Evolutionary conservation across 306 rosid genomes (phyloP).

Genomic region (Oemleria cerasiformis): DNA sequence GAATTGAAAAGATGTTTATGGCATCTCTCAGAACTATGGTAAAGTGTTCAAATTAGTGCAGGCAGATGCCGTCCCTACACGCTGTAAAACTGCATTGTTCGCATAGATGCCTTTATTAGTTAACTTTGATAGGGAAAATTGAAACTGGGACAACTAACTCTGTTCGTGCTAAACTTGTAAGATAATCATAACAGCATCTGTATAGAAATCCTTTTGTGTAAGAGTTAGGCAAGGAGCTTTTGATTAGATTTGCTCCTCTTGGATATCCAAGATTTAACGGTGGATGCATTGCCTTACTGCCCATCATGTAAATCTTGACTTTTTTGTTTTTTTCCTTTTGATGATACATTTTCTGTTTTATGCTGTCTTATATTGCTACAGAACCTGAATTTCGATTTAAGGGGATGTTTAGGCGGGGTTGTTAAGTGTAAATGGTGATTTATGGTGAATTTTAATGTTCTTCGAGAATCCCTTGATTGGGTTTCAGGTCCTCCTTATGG

Average conservation of each 20-base stretch:
- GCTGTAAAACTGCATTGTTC: neutral
- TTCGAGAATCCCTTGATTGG: neutral
- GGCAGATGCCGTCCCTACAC: neutral
- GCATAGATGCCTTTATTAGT: neutral
- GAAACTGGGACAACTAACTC: neutral
- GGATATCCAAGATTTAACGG: neutral
- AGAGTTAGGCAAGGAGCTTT: neutral
- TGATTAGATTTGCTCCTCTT: neutral
- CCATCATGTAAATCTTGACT: neutral
- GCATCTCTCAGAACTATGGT: neutral
- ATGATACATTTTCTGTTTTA: too few relatives aligned
- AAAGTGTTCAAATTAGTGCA: neutral
- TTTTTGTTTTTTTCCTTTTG: neutral
- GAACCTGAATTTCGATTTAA: neutral
- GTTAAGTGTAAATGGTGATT: neutral
- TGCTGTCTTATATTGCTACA: neutral
- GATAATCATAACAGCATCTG: neutral
- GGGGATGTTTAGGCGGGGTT: neutral
- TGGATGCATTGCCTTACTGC: neutral
- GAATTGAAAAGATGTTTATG: neutral
- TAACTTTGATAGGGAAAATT: neutral
- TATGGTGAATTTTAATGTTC: neutral
- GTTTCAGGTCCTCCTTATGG: neutral
- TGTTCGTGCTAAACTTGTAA: neutral
- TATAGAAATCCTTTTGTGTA: neutral